phyloP scores from a whole-genome alignment of 2,329 filamentous ascomycete species.

The Nannizzia gypsea region DNA sequence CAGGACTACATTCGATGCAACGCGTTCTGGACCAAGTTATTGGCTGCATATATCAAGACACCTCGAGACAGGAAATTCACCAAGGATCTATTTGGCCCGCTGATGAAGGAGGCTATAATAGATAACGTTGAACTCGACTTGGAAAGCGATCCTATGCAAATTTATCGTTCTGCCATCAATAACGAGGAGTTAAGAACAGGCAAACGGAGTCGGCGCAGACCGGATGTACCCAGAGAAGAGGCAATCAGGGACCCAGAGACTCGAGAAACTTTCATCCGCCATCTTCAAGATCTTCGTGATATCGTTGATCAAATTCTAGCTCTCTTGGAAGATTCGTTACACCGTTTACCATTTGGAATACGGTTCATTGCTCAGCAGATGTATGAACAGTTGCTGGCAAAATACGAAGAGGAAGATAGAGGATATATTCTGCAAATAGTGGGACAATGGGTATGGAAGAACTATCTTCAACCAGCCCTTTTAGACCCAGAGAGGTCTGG shows the following conservation, averaged over 20 bases:
- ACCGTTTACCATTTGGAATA: constrained; percentile 84
- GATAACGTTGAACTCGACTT: constrained; percentile 84
- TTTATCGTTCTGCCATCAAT: constrained; percentile 89
- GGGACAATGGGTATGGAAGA: constrained; percentile 85
- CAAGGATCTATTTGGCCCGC: constrained; percentile 67
- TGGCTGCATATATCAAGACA: constrained; percentile 77
- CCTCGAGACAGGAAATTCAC: constrained; percentile 88
- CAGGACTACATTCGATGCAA: constrained; percentile 82
- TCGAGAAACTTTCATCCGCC: constrained; percentile 80
- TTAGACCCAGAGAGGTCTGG: constrained; percentile 86
- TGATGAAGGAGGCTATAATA: constrained; percentile 85
- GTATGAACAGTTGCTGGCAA: constrained; percentile 62
- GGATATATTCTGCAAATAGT: constrained; percentile 70
- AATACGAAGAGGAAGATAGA: constrained; percentile 69
- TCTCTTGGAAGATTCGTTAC: constrained; percentile 67
- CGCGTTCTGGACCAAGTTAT: constrained; percentile 84
- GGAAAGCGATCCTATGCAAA: constrained; percentile 94
- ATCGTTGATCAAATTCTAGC: constrained; percentile 85
- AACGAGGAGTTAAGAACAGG: constrained; percentile 94
- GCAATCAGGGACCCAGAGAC: constrained; percentile 96
- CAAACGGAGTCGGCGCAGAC: constrained; percentile 63
- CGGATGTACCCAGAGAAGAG: constrained; percentile 78
- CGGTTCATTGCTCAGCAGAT: constrained; percentile 79
- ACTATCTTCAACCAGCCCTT: constrained; percentile 82
- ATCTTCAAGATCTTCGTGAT: constrained; percentile 84